Evolutionary conservation across 2,329 filamentous ascomycete species (phyloP), one percentile per base, ranked within the genome.

Genomic region (Trichoderma atrobrunneum): DNA sequence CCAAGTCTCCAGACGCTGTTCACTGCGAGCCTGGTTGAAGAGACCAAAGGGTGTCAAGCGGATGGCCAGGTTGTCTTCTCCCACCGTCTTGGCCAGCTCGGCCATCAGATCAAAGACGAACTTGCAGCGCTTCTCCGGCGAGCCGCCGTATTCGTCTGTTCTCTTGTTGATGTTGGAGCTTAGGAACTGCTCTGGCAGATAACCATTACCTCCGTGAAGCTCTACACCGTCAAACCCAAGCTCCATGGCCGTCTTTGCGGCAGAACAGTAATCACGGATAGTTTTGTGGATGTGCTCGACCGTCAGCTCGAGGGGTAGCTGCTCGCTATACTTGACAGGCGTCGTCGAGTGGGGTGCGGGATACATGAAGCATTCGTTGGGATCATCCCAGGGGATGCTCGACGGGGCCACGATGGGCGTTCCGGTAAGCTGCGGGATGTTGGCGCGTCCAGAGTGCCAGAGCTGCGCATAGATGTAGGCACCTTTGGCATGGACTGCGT

Each of bases 391-490:
- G 7, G 84, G 81, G 12, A 83, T 82, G 3, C 84, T 84, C 3
- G 81, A 84, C 3, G 83, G 76, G 4, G 79, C 79, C 28, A 83
- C 76, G 26, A 83, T 79, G 5, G 77, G 77, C 6, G 78, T 78
- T 5, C 83, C 84, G 0, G 81, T 80, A 39, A 80, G 72, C 1
- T 81, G 80, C 0, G 79, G 74, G 76, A 86, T 74, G 4, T 82
- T 82, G 26, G 78, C 78, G 0, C 83, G 82, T 0, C 83, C 83
- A 0, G 83, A 79, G 14, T 80, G 78, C 82, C 82, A 92, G 0
- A 92, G 82, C 79, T 92, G 91, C n/a, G 85, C 78, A 79, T 86
- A 91, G 73, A 91, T 88, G 76, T 84, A 87, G 51, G 84, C 85
- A 56, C 88, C 88, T 74, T 89, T 87, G 32, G 83, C 83, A 79